Base-by-base conservation (phyloP, 2,329 filamentous ascomycete species). In the Colletotrichum zoysiae region DNA sequence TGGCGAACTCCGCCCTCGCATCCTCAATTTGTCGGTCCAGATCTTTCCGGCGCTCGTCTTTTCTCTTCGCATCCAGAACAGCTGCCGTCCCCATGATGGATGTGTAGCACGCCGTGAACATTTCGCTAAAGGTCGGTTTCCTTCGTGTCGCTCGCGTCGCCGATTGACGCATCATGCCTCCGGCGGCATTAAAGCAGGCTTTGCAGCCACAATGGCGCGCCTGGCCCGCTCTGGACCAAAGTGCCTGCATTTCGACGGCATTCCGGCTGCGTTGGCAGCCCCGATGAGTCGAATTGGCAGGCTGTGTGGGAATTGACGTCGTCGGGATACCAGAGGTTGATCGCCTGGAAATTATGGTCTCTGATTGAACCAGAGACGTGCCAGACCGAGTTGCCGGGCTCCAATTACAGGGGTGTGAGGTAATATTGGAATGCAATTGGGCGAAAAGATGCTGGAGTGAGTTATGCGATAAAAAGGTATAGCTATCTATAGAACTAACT, bases 201-300 rank as follows among this genome's bases (percentile, higher is more conserved):
- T 87, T 85, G 82, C 90, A 93, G 81, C 86, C 86, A 82, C 90
- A 92, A 76, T 87, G 85, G 81, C 87, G 88, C 82, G 86, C 86
- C 85, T 88, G 88, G 77, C 87, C 86, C 82, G 89, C 88, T 83
- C 90, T 88, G 81, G 89, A 90, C 90, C 91, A 92, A 76, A 93
- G 79, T 74, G 86, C 86, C 82, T 89, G 89, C 92, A 94, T 95
- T 78, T 79, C 83, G 75, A 78, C 77, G 74, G 78, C 83, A 83
- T 83, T 68, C 67, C 70, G 67, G 51, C 67, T 73, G 67, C 76
- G 59, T 58, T 60, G 60, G 57, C 66, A 73, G 67, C 62, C 56
- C 53, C 57, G 40, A 42, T 59, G 55, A 44, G 59, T 70, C 40
- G 61, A 57, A 71, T 73, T 71, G 71, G 60, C 30, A 33, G 14